Evolutionary conservation across 345 rosid genomes (phyloP).

Genomic region (Xanthoceras sorbifolium): DNA sequence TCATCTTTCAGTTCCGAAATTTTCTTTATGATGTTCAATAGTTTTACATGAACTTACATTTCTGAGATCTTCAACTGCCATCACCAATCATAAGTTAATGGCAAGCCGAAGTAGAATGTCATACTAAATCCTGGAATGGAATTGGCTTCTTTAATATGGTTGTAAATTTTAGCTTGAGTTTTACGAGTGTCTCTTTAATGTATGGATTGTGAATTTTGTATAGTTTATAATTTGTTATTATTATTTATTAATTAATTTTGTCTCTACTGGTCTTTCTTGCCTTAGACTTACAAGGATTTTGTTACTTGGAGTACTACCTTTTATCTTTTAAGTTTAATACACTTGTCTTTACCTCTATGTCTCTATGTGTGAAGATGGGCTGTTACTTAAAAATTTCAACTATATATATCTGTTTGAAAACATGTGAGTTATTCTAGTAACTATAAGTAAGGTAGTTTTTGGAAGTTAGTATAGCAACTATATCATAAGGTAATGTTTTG

Average conservation of each 20-base stretch:
- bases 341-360: conserved; percentile 9
- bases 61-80: conserved; percentile 12
- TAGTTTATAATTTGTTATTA: not conserved
- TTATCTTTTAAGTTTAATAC: conserved; percentile 24
- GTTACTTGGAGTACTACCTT: conserved; percentile 12
- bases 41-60: not conserved
- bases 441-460: not conserved
- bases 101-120: conserved; percentile 14
- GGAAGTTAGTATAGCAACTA: not conserved
- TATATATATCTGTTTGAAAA: not conserved
- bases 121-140: not conserved
- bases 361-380: conserved; percentile 4
- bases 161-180: conserved; percentile 3
- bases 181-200: conserved; percentile 21
- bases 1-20: not conserved
- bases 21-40: not conserved
- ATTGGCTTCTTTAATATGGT: not conserved
- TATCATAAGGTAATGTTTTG: not conserved
- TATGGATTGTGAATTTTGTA: conserved; percentile 24
- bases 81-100: not conserved
- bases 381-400: not conserved
- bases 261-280: conserved; percentile 4
- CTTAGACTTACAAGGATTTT: conserved; percentile 6
- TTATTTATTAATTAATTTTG: conserved; percentile 18
- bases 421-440: not conserved